A percentile compares a stretch with the other conserved stretches of the same genome.
phyloP scores from a whole-genome alignment of 2,329 filamentous ascomycete genomes.

The Aspergillus terreus region DNA sequence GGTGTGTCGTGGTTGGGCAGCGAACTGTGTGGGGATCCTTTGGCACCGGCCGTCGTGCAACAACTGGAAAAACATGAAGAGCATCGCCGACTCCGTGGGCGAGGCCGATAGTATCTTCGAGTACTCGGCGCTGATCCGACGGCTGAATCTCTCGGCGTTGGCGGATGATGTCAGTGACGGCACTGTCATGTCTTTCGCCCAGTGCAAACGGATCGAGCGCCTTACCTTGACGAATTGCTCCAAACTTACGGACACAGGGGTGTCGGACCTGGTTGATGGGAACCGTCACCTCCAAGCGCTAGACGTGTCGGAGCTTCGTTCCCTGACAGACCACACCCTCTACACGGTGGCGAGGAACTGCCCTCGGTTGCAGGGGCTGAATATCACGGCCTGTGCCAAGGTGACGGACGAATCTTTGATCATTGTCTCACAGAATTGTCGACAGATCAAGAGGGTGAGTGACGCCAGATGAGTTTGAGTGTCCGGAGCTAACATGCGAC shows the following conservation, averaged over 20 bases:
- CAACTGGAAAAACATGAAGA: slow-evolving; percentile 75
- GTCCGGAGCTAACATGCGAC: slow-evolving; percentile 13
- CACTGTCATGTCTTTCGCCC: slow-evolving; percentile 73
- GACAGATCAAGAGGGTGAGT: slow-evolving; percentile 78
- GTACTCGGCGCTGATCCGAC: slow-evolving; percentile 86
- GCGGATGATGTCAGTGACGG: slow-evolving; percentile 79
- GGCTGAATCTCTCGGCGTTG: slow-evolving; percentile 82
- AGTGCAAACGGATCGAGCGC: slow-evolving; percentile 88
- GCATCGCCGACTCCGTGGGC: slow-evolving; percentile 74
- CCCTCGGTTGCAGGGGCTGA: slow-evolving; percentile 80
- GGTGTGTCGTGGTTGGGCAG: slow-evolving; percentile 90
- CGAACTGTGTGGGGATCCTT: slow-evolving; percentile 85
- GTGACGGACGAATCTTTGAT: slow-evolving; percentile 85
- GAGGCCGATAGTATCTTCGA: slow-evolving; percentile 74
- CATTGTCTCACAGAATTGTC: slow-evolving; percentile 74
- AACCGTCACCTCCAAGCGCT: slow-evolving; percentile 81
- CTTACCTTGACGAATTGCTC: slow-evolving; percentile 88
- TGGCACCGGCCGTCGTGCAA: slow-evolving; percentile 94
- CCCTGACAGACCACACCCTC: slow-evolving; percentile 80
- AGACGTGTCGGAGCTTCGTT: slow-evolving; percentile 77
- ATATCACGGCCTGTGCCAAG: slow-evolving; percentile 79
- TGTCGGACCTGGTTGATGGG: slow-evolving; percentile 73
- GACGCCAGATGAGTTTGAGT: not conserved
- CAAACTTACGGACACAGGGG: slow-evolving; percentile 76
- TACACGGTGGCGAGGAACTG: slow-evolving; percentile 76